These are phyloP conservation scores for Talaromyces verruculosus DNA, from an alignment of 2,329 filamentous ascomycete species.

Conservation along the genomic window DNA sequence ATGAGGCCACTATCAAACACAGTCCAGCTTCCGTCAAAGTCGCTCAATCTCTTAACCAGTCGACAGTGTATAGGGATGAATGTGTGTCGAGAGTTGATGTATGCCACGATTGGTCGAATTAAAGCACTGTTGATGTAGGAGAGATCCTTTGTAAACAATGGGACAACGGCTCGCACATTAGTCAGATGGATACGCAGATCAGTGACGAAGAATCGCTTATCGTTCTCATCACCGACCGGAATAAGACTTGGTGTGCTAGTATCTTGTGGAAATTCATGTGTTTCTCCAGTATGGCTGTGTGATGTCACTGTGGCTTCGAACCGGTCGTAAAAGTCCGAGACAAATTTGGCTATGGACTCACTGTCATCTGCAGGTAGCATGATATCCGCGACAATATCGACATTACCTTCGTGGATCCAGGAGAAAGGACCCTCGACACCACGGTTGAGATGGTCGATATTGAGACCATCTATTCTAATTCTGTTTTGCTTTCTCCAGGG, in stretches of 20 bases:
- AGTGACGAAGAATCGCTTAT: slow-evolving; percentile 83
- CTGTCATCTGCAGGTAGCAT: slow-evolving; percentile 89
- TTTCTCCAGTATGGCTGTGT: slow-evolving; percentile 58
- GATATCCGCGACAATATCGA: slow-evolving; percentile 93
- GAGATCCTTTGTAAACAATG: slow-evolving; percentile 85
- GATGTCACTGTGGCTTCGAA: slow-evolving; percentile 88
- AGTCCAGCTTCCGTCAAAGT: slow-evolving; percentile 96
- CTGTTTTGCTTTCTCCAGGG: slow-evolving; percentile 96
- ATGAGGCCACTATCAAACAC: slow-evolving; percentile 90
- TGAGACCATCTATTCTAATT: slow-evolving; percentile 86
- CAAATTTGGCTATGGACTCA: slow-evolving; percentile 86
- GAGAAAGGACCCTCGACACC: slow-evolving; percentile 92
- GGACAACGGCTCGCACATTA: slow-evolving; percentile 88
- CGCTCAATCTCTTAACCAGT: slow-evolving; percentile 81
- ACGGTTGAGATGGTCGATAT: slow-evolving; percentile 92
- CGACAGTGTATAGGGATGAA: slow-evolving; percentile 95
- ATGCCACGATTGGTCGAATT: slow-evolving; percentile 92
- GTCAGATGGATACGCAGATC: slow-evolving; percentile 94
- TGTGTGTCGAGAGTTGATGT: slow-evolving; percentile 92
- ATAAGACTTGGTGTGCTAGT: slow-evolving; percentile 29
- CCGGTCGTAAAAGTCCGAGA: slow-evolving; percentile 96
- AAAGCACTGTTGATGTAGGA: slow-evolving; percentile 96
- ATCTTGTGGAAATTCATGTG: slow-evolving; percentile 1
- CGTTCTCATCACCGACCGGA: slow-evolving; percentile 45
- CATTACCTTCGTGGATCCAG: slow-evolving; percentile 96